Evolutionary conservation across 768 basidiomycete genomes (phyloP).

Genomic region (Amylocystis lapponica): DNA sequence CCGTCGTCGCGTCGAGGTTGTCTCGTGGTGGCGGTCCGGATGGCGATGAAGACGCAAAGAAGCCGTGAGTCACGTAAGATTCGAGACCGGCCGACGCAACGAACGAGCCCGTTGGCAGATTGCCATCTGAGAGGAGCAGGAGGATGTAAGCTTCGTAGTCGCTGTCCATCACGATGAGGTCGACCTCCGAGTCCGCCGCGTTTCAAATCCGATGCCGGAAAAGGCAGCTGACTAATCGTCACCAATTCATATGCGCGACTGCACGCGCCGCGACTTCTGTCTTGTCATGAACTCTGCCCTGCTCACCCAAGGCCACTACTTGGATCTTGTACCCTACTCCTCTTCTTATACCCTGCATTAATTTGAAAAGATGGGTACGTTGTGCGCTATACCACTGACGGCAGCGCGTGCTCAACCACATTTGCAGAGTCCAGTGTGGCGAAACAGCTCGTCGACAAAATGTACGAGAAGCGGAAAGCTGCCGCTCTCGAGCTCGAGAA

Average conservation of each 20-base stretch:
- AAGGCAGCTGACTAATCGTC: no score
- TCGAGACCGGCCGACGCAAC: conserved; percentile 93
- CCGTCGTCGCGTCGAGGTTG: conserved; percentile 34
- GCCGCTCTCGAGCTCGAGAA: conserved; percentile 96
- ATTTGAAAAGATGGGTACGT: conserved; percentile 17
- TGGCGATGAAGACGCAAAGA: conserved; percentile 28
- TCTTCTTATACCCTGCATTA: conserved; percentile 1
- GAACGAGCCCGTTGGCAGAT: conserved; percentile 95
- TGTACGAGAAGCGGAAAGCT: conserved; percentile 94
- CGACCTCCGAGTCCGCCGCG: background rate
- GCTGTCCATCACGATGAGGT: conserved; percentile 23
- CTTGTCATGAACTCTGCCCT: no score
- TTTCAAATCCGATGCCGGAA: no score
- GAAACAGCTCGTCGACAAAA: conserved; percentile 84
- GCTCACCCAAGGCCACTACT: no score
- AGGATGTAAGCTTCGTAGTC: conserved; percentile 61
- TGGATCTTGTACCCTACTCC: conserved; percentile 3
- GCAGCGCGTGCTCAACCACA: background rate
- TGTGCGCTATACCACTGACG: background rate
- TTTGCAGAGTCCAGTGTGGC: conserved; percentile 64
- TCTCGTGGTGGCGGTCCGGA: conserved; percentile 25
- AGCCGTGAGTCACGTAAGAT: conserved; percentile 84
- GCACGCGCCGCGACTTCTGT: no score
- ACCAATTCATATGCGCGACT: no score
- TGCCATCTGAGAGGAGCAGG: conserved; percentile 82